Conservation (phyloP, 257 asterid genomes). For the Solanum medicagineum region DNA sequence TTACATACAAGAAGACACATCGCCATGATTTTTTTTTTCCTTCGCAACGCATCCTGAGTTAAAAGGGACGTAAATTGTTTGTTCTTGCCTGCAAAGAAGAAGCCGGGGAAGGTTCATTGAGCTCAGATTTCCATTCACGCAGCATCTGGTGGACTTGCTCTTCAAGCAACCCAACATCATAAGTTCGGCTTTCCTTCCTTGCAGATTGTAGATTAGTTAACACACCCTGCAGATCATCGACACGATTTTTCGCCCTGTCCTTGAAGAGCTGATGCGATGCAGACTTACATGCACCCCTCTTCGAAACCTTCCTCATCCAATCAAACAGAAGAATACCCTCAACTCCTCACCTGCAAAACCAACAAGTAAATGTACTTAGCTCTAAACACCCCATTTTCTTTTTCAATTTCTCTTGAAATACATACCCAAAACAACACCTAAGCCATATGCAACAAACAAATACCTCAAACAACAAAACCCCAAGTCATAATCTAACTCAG, state of each 20-base stretch:
- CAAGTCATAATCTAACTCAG: not conserved
- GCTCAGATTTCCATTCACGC: constrained; percentile 95
- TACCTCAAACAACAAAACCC: not conserved
- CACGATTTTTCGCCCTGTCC: constrained; percentile 87
- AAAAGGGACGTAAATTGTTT: not conserved
- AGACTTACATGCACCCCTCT: constrained; percentile 74
- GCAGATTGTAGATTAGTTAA: constrained; percentile 76
- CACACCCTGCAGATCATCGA: constrained; percentile 95
- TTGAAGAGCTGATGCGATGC: constrained; percentile 86
- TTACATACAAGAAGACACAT: not conserved
- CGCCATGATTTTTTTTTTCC: not conserved
- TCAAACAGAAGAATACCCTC: constrained; percentile 12
- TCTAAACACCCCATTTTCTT: not conserved
- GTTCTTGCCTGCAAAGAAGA: constrained; percentile 71
- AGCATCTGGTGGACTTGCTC: constrained; percentile 98
- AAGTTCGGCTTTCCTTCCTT: constrained; percentile 79
- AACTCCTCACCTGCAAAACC: constrained; percentile 19
- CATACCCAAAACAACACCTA: not conserved
- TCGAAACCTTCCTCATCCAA: constrained; percentile 70
- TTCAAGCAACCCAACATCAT: constrained; percentile 74
- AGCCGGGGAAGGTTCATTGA: constrained; percentile 85
- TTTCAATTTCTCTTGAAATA: not conserved
- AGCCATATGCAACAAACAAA: not conserved
- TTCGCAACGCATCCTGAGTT: not conserved
- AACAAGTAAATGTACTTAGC: not conserved